Evolutionary conservation across 2,329 filamentous ascomycete genomes (phyloP).

Genomic region (Thermothelomyces thermophilus): DNA sequence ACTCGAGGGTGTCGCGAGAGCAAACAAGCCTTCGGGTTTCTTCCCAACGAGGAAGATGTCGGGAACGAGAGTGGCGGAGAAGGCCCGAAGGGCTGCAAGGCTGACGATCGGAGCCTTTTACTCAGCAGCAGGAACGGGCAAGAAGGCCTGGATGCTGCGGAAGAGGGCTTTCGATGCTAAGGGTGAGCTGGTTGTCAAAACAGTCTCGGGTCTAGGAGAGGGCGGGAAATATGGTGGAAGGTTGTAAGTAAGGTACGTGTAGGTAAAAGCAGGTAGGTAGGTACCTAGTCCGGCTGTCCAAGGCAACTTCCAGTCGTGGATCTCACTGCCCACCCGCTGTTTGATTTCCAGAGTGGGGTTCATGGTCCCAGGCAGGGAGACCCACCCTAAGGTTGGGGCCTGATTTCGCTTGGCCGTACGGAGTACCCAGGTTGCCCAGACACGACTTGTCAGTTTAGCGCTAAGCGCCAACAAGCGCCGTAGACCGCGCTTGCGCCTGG

Average conservation of each 20-base stretch:
- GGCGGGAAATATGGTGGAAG: background rate
- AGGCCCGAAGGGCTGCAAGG: background rate
- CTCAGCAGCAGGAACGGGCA: background rate
- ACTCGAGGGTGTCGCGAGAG: background rate
- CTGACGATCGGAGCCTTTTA: background rate
- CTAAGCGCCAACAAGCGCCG: no score
- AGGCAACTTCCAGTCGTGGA: slow-evolving; percentile 9
- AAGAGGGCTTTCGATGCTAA: no score
- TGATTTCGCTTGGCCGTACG: slow-evolving; percentile 1
- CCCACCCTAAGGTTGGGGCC: slow-evolving; percentile 7
- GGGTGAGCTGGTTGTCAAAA: background rate
- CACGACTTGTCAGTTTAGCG: background rate
- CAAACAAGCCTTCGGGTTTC: slow-evolving; percentile 1
- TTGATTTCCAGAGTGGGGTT: background rate
- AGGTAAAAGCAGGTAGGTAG: no score
- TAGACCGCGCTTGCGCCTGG: no score
- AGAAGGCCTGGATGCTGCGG: background rate
- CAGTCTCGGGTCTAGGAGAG: background rate
- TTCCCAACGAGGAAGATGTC: slow-evolving; percentile 1
- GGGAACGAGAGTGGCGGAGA: slow-evolving; percentile 5
- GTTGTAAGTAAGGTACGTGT: no score
- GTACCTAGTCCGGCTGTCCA: background rate
- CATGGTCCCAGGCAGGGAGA: slow-evolving; percentile 15
- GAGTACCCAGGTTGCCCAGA: background rate
- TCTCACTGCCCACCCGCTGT: background rate